Evolutionary conservation across 163 green algal species (phyloP).

Genomic region (Scenedesmus sp.): DNA sequence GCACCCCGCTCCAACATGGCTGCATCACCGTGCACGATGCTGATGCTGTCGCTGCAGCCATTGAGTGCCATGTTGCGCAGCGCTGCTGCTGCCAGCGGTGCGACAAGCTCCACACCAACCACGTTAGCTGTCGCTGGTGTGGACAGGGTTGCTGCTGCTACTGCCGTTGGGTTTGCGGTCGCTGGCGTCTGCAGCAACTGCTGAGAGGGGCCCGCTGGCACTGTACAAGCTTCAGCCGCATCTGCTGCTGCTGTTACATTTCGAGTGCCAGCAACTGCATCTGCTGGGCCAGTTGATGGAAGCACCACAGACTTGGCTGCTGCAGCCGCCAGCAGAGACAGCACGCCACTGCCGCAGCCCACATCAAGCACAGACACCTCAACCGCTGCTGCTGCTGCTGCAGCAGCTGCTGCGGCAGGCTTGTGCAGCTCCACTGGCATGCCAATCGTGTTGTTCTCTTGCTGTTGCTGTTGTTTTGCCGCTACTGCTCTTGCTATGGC

Average conservation of each 20-base stretch:
- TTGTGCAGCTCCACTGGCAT: too few relatives aligned
- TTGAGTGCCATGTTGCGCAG: neutral
- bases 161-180: neutral
- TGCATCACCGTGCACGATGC: neutral
- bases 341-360: slow-evolving; percentile 33
- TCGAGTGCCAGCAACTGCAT: neutral
- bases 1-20: too few relatives aligned
- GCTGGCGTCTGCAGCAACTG: neutral
- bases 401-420: slow-evolving; percentile 14
- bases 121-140: neutral
- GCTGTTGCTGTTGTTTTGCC: slow-evolving; percentile 29
- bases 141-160: neutral
- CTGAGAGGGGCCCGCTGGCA: neutral
- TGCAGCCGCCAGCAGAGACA: slow-evolving; percentile 20
- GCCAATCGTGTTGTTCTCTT: too few relatives aligned
- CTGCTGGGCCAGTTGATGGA: too few relatives aligned
- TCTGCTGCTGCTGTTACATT: neutral
- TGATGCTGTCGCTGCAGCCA: neutral
- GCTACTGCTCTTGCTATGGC: slow-evolving; percentile 16
- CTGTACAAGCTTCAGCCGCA: neutral
- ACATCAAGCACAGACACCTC: slow-evolving; percentile 37
- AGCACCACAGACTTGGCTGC: neutral
- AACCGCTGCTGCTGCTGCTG: neutral
- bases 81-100: slow-evolving; percentile 20
- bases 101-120: slow-evolving; percentile 3